Evolutionary conservation across 1,284 basidiomycete species (phyloP).

Genomic region (Tilletiopsis washingtonensis): DNA sequence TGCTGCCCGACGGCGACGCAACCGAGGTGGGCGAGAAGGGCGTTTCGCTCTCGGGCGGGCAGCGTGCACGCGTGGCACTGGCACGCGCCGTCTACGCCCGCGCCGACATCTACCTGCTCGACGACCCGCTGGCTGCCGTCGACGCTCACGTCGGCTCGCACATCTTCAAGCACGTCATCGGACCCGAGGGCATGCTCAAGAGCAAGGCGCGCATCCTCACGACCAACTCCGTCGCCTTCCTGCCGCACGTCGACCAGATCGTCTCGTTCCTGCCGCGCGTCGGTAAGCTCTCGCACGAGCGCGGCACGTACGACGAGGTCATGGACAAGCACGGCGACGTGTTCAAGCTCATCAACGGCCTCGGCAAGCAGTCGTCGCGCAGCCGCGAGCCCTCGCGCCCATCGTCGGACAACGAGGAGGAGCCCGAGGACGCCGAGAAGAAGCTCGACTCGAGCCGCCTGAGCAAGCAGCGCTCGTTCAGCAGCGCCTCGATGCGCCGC

Average conservation of each 20-base stretch:
- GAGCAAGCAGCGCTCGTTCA: slow-evolving; percentile 30
- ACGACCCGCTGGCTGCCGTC: slow-evolving; percentile 52
- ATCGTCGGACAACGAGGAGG: slow-evolving; percentile 3
- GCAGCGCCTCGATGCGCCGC: slow-evolving; percentile 24
- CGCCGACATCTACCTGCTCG: slow-evolving; percentile 60
- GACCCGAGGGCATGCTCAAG: slow-evolving; percentile 74
- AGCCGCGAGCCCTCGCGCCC: slow-evolving; percentile 9
- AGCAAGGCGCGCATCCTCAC: slow-evolving; percentile 76
- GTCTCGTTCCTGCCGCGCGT: slow-evolving; percentile 61
- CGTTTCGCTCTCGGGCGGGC: slow-evolving; percentile 54
- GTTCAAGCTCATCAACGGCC: slow-evolving; percentile 62
- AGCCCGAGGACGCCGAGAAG: slow-evolving; percentile 7
- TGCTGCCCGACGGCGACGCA: slow-evolving; percentile 64
- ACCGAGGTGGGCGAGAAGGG: slow-evolving; percentile 76
- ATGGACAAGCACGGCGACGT: slow-evolving; percentile 64
- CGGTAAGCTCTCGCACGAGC: slow-evolving; percentile 51
- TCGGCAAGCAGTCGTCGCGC: slow-evolving; percentile 50
- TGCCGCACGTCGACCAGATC: slow-evolving; percentile 71
- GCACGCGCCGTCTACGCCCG: slow-evolving; percentile 49
- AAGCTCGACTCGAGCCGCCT: slow-evolving; percentile 7
- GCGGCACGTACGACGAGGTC: slow-evolving; percentile 58
- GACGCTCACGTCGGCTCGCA: slow-evolving; percentile 61
- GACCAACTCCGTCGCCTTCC: slow-evolving; percentile 79
- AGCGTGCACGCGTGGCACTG: slow-evolving; percentile 65
- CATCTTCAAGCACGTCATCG: slow-evolving; percentile 72